These are phyloP conservation scores for Penicillium glabrum DNA, from an alignment of 2,329 filamentous ascomycete genomes.

Conservation along the genomic window DNA sequence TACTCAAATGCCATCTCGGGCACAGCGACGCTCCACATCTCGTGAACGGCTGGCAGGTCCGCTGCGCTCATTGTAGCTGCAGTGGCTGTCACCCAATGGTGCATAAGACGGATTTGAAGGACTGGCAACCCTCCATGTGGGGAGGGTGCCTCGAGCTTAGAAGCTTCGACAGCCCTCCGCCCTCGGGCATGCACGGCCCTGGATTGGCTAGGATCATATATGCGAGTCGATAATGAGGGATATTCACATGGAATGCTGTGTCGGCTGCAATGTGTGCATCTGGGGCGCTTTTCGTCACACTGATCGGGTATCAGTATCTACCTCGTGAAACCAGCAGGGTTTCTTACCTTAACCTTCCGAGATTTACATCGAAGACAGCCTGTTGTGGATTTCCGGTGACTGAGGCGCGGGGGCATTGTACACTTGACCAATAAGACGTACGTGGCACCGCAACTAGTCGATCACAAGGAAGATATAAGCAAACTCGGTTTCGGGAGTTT, in stretches of 20 bases:
- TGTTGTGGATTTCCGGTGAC: constrained; percentile 17
- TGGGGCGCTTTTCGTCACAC: constrained; percentile 17
- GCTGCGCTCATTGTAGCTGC: constrained; percentile 21
- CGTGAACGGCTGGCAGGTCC: constrained; percentile 10
- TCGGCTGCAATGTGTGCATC: constrained; percentile 15
- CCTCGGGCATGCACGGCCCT: not conserved
- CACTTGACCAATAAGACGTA: not conserved
- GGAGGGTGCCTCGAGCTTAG: constrained; percentile 3
- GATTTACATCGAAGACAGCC: constrained; percentile 19
- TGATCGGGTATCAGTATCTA: constrained; percentile 1
- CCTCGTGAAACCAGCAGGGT: not conserved
- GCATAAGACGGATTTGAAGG: constrained; percentile 16
- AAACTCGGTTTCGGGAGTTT: not conserved
- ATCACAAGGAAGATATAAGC: not conserved
- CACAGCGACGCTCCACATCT: constrained; percentile 19
- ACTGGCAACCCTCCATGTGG: constrained; percentile 11
- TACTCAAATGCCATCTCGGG: constrained; percentile 22
- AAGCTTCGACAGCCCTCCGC: not conserved
- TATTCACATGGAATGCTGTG: constrained; percentile 16
- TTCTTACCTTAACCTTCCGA: constrained; percentile 19
- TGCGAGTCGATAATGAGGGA: constrained; percentile 4
- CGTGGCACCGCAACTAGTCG: not conserved
- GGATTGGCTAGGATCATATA: constrained; percentile 8
- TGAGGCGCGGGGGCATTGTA: constrained; percentile 15
- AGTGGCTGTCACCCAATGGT: constrained; percentile 19